Conservation (phyloP, 805 yeast genomes). For the Wickerhamiella dianesei region DNA sequence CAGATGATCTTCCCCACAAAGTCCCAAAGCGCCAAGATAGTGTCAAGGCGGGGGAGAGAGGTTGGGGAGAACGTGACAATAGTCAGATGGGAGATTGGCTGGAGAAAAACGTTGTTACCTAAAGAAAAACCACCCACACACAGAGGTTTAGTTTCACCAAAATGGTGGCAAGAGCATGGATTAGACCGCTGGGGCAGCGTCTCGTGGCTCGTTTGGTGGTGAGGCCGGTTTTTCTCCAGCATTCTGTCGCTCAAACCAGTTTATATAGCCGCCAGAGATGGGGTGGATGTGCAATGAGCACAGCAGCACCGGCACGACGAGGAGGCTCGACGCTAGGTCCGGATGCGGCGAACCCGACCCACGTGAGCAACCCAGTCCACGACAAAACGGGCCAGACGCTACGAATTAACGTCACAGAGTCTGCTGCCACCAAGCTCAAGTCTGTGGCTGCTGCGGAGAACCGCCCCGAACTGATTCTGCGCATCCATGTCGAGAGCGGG, state of each 20-base stretch:
- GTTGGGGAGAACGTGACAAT: no score
- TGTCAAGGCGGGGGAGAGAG: no score
- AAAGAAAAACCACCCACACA: no score
- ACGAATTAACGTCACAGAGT: constrained; percentile 13
- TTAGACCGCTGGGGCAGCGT: not conserved
- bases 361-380: constrained; percentile 14
- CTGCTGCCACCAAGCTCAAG: constrained; percentile 33
- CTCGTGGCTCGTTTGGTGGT: no score
- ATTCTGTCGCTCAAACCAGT: no score
- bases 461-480: constrained; percentile 48
- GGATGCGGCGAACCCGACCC: constrained; percentile 15
- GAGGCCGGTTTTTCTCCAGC: no score
- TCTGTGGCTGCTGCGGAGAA: constrained; percentile 39
- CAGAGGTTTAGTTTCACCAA: no score
- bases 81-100: no score
- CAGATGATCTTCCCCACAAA: not conserved
- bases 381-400: constrained; percentile 17
- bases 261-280: not conserved
- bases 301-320: not conserved
- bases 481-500: constrained; percentile 79
- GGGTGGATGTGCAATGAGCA: not conserved
- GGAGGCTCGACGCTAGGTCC: constrained; percentile 14
- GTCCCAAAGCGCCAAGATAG: no score
- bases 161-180: not conserved
- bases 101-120: no score